Evolutionary conservation across 2,329 filamentous ascomycete species (phyloP).

Genomic region (Ophioceras dolichostomum): DNA sequence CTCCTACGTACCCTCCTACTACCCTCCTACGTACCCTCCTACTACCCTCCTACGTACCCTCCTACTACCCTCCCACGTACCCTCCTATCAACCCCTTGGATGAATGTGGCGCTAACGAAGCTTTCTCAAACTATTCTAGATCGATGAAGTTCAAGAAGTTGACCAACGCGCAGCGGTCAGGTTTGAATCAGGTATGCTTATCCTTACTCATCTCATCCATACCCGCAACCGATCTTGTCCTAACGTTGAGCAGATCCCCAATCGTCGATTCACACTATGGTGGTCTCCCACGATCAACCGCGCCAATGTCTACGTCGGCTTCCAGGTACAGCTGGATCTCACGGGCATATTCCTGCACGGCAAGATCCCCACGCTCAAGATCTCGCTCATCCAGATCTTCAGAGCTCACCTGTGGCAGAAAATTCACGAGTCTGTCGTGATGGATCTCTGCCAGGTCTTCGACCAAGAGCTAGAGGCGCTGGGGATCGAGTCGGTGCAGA

Average conservation of each 20-base stretch:
- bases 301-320: constrained; percentile 97
- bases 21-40: too few species aligned
- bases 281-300: constrained; percentile 69
- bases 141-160: constrained; percentile 98
- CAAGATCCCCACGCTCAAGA: constrained; percentile 96
- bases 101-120: too few species aligned
- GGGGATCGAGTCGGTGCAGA: constrained; percentile 94
- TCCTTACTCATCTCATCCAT: too few species aligned
- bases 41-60: too few species aligned
- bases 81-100: too few species aligned
- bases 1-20: too few species aligned
- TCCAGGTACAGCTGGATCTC: constrained; percentile 74
- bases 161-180: constrained; percentile 90
- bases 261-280: constrained; percentile 96
- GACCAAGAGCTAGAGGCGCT: constrained; percentile 94
- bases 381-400: constrained; percentile 98
- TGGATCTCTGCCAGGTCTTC: constrained; percentile 98
- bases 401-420: constrained; percentile 99
- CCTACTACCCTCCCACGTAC: too few species aligned
- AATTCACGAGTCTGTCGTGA: constrained; percentile 96
- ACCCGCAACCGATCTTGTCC: too few species aligned
- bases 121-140: too few species aligned
- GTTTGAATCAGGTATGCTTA: too few species aligned
- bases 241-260: constrained; percentile 98
- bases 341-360: constrained; percentile 98